Evolutionary conservation across 257 asterid genomes (phyloP).

Genomic region (Capsicum baccatum): DNA sequence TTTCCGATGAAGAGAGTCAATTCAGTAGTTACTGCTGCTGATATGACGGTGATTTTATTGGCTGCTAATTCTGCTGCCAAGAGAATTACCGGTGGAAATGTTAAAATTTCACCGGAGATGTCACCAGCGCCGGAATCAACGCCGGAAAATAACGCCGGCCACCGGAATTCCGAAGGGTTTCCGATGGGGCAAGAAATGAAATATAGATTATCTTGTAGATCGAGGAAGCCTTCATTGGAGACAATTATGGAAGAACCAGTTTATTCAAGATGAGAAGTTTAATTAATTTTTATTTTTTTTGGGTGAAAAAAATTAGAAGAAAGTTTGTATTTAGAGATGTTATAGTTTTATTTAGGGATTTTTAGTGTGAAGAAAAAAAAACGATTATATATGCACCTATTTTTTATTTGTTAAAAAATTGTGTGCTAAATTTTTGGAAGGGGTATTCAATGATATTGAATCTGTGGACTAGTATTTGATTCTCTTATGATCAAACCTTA

Average conservation of each 20-base stretch:
- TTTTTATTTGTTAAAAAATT: not conserved
- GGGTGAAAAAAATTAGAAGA: not conserved
- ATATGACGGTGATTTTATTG: slow-evolving; percentile 47
- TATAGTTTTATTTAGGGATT: not conserved
- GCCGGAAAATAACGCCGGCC: not conserved
- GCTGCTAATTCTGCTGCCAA: slow-evolving; percentile 49
- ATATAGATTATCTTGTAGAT: slow-evolving; percentile 40
- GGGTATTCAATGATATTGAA: not conserved
- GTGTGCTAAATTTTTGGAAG: not conserved
- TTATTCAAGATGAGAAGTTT: slow-evolving; percentile 32
- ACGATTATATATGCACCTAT: not conserved
- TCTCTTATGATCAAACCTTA: not conserved
- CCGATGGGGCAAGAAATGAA: slow-evolving; percentile 22
- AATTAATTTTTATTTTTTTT: not conserved
- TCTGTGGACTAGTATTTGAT: not conserved
- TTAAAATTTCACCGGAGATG: slow-evolving; percentile 28
- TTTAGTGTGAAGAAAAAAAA: not conserved
- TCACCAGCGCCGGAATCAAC: slow-evolving; percentile 14
- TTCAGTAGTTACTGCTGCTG: slow-evolving; percentile 50
- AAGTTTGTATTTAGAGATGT: too few species aligned
- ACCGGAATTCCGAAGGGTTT: slow-evolving; percentile 30
- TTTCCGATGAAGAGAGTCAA: slow-evolving; percentile 62
- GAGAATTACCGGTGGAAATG: slow-evolving; percentile 38
- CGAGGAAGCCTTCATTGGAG: slow-evolving; percentile 46
- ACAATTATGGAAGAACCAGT: slow-evolving; percentile 48